Conservation (phyloP, 140 eudicot genomes). For the Anethum foeniculum region DNA sequence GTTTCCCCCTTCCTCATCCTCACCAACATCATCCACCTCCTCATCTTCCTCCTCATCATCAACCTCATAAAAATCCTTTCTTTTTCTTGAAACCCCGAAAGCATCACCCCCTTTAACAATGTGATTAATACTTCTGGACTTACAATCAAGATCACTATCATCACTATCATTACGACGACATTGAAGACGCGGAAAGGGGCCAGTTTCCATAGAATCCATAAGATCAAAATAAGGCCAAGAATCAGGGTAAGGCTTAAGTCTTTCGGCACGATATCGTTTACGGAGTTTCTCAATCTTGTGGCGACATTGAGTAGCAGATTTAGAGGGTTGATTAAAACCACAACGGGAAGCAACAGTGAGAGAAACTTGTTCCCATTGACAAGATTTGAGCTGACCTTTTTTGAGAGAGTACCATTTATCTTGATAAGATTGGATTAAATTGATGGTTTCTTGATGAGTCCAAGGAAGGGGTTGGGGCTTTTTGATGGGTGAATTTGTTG, state of each 20-base stretch:
- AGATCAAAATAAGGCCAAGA: constrained; percentile 62
- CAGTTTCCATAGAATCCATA: constrained; percentile 73
- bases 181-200: constrained; percentile 48
- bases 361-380: constrained; percentile 87
- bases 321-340: constrained; percentile 60
- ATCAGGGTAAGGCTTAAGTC: constrained; percentile 41
- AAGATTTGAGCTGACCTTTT: constrained; percentile 74
- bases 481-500: constrained; percentile 1
- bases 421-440: constrained; percentile 76
- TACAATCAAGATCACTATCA: constrained; percentile 20
- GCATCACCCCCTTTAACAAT: constrained; percentile 22
- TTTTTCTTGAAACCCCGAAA: constrained; percentile 31
- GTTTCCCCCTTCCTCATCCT: constrained; percentile 16
- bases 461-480: constrained; percentile 59
- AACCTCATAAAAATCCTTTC: constrained; percentile 24
- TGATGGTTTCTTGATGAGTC: constrained; percentile 71
- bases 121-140: constrained; percentile 37
- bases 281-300: constrained; percentile 94
- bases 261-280: constrained; percentile 72
- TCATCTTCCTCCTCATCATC: constrained; percentile 28
- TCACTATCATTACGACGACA: constrained; percentile 4
- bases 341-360: constrained; percentile 78
- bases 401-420: constrained; percentile 90
- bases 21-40: constrained; percentile 17
- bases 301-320: constrained; percentile 81